Evolutionary conservation across 2,329 filamentous ascomycete species (phyloP).

Genomic region (Huntiella bhutanensis): DNA sequence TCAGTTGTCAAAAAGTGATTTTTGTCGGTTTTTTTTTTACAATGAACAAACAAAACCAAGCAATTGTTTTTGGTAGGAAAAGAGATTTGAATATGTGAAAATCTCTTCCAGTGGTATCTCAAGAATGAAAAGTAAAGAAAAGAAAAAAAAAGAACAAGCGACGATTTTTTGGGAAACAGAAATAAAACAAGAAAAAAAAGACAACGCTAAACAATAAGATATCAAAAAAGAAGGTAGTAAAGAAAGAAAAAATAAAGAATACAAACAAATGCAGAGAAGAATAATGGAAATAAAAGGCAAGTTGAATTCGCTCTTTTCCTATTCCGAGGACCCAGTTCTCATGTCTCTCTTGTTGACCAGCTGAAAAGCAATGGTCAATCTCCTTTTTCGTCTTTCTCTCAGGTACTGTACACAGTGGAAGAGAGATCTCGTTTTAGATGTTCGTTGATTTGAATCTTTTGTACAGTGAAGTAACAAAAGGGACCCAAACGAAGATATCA

Average conservation of each 20-base stretch:
- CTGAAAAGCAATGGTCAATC: slow-evolving; percentile 1
- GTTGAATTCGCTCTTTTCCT: slow-evolving; percentile 10
- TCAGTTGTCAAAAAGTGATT: background rate
- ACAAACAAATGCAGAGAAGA: slow-evolving; percentile 1
- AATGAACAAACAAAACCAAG: background rate
- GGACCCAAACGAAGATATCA: background rate
- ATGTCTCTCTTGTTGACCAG: slow-evolving; percentile 10
- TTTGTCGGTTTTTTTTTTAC: background rate
- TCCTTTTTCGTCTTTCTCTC: slow-evolving; percentile 6
- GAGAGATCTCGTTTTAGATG: background rate
- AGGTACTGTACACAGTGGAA: slow-evolving; percentile 5
- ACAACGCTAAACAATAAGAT: slow-evolving; percentile 5
- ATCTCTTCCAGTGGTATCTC: background rate
- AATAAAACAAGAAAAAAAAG: background rate
- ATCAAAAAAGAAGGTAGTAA: background rate
- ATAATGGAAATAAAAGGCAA: slow-evolving; percentile 3
- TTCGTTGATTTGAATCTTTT: too few relatives aligned
- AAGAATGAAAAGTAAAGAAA: background rate
- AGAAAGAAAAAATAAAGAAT: slow-evolving; percentile 4
- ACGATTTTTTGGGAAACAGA: background rate
- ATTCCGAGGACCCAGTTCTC: slow-evolving; percentile 9
- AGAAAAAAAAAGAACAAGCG: background rate
- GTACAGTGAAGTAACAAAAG: too few relatives aligned
- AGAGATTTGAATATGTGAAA: background rate
- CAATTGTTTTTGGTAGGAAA: slow-evolving; percentile 4